phyloP scores from a whole-genome alignment of 2,329 filamentous ascomycete species.

The Pseudopithomyces chartarum region DNA sequence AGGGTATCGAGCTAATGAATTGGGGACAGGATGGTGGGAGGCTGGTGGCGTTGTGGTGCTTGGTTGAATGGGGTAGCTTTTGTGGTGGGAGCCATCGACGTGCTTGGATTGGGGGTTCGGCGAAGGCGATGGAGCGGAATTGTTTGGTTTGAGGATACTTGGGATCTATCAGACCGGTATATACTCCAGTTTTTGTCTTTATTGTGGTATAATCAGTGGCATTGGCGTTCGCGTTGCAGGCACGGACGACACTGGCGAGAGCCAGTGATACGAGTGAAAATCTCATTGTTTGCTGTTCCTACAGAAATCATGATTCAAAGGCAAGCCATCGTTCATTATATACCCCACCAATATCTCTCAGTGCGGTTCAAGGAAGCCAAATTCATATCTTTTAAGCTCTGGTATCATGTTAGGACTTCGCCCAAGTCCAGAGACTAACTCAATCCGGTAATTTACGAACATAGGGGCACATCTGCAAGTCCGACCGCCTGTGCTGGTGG shows the following conservation, averaged over 20 bases:
- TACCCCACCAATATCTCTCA: background rate
- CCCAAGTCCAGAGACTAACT: background rate
- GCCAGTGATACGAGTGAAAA: background rate
- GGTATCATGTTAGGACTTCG: background rate
- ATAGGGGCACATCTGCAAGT: background rate
- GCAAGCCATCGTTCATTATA: background rate
- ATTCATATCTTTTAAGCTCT: too few relatives aligned
- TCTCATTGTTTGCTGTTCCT: background rate
- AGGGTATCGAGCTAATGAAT: conserved; percentile 19
- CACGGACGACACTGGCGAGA: background rate
- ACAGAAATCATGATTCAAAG: background rate
- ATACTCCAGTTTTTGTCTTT: conserved; percentile 17
- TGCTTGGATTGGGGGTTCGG: conserved; percentile 29
- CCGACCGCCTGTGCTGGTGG: too few relatives aligned
- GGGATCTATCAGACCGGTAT: conserved; percentile 28
- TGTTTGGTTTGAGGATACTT: conserved; percentile 34
- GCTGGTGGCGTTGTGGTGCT: conserved; percentile 16
- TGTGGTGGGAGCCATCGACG: conserved; percentile 36
- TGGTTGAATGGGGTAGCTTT: conserved; percentile 14
- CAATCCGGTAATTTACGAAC: background rate
- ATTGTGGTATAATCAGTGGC: background rate
- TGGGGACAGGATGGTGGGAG: conserved; percentile 30
- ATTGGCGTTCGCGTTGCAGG: background rate
- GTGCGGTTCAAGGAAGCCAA: background rate
- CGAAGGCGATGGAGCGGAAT: conserved; percentile 38